phyloP scores from a whole-genome alignment of 2,329 filamentous ascomycete species.

The Hymenoscyphus salicellus region DNA sequence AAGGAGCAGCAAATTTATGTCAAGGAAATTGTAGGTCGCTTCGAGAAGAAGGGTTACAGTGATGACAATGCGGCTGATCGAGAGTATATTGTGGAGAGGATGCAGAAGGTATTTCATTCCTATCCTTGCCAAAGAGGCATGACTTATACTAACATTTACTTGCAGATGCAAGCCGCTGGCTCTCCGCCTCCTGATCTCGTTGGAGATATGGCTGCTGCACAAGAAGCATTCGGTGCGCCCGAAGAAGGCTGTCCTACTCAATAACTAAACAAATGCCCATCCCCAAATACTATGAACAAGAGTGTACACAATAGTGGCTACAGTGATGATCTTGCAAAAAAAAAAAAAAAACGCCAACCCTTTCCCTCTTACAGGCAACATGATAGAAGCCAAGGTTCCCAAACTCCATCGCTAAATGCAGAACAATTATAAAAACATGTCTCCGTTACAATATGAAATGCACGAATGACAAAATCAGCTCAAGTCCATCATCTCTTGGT shows the following conservation, averaged over 20 bases:
- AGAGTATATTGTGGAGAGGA: slow-evolving; percentile 92
- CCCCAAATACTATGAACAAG: slow-evolving; percentile 12
- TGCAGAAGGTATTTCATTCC: slow-evolving; percentile 76
- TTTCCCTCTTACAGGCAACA: neutral
- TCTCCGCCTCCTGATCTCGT: slow-evolving; percentile 88
- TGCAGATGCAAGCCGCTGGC: slow-evolving; percentile 92
- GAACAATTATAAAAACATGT: neutral
- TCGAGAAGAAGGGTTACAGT: slow-evolving; percentile 76
- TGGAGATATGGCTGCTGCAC: slow-evolving; percentile 80
- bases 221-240: slow-evolving; percentile 62
- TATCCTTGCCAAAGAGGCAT: slow-evolving; percentile 11
- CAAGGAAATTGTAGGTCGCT: slow-evolving; percentile 80
- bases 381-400: slow-evolving; percentile 3
- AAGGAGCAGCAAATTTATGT: slow-evolving; percentile 77
- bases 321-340: slow-evolving; percentile 3
- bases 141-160: slow-evolving; percentile 23
- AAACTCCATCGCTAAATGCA: slow-evolving; percentile 14
- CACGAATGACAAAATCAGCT: slow-evolving; percentile 12
- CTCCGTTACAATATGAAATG: neutral
- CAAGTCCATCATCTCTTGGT: slow-evolving; percentile 34
- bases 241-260: slow-evolving; percentile 63
- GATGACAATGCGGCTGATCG: slow-evolving; percentile 79
- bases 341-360: neutral
- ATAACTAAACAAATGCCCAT: slow-evolving; percentile 39
- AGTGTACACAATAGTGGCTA: neutral